Evolutionary conservation across 495 filamentous ascomycete species (phyloP).

Genomic region (Aspergillus conjunctus): DNA sequence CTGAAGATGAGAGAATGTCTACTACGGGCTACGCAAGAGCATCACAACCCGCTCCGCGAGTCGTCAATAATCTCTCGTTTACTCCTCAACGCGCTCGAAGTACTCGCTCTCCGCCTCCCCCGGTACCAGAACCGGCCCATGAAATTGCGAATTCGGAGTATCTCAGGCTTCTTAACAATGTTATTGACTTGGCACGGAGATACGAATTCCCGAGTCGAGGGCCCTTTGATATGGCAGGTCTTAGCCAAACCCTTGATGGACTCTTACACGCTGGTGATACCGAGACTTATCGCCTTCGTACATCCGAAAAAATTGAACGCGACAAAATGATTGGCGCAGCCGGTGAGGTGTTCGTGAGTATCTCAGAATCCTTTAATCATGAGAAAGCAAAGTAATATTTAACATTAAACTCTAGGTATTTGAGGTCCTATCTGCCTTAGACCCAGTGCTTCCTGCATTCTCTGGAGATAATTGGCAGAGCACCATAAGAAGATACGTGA

Average conservation of each 20-base stretch:
- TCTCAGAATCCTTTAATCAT: neutral
- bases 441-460: conserved; percentile 30
- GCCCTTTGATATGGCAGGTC: conserved; percentile 14
- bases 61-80: neutral
- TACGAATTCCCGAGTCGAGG: conserved; percentile 26
- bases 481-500: conserved; percentile 40
- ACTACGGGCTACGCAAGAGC: neutral
- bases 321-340: conserved; percentile 41
- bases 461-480: conserved; percentile 44
- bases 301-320: conserved; percentile 11
- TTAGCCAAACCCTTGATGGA: conserved; percentile 1
- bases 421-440: conserved; percentile 37
- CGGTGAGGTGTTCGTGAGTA: conserved; percentile 50
- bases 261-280: neutral
- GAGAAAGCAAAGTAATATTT: neutral
- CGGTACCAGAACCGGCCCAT: neutral
- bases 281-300: conserved; percentile 10
- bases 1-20: neutral
- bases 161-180: conserved; percentile 29
- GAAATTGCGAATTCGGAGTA: conserved; percentile 21
- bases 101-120: neutral
- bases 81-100: neutral
- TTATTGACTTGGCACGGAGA: conserved; percentile 28
- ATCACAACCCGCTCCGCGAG: neutral
- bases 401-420: conserved; percentile 37